phyloP scores from a whole-genome alignment of 2,329 filamentous ascomycete genomes.

The Colletotrichum zoysiae region DNA sequence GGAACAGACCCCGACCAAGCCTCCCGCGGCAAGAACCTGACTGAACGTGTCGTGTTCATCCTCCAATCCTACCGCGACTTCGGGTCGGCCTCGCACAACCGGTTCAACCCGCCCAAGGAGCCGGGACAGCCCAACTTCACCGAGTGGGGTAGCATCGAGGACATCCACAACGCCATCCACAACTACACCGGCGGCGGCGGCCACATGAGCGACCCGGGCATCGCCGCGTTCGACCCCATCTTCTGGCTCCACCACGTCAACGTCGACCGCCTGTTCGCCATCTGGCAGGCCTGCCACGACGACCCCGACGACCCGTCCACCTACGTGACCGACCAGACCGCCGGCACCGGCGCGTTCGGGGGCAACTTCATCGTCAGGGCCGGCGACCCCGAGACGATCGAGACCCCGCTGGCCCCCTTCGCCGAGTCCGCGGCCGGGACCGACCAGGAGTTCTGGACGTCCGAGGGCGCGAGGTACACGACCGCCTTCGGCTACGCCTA shows the following conservation, averaged over 20 bases:
- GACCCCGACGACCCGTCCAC: slow-evolving; percentile 26
- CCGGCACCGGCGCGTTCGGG: slow-evolving; percentile 5
- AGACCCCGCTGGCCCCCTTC: slow-evolving; percentile 47
- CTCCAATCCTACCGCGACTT: slow-evolving; percentile 39
- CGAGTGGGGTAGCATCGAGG: slow-evolving; percentile 48
- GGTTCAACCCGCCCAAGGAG: slow-evolving; percentile 16
- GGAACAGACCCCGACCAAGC: slow-evolving; percentile 2
- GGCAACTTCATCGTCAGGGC: slow-evolving; percentile 50
- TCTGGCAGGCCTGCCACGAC: slow-evolving; percentile 39
- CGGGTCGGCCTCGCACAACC: slow-evolving; percentile 26
- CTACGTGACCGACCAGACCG: slow-evolving; percentile 25
- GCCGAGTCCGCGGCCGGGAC: slow-evolving; percentile 22
- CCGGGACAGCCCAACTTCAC: slow-evolving; percentile 21
- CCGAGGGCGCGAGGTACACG: slow-evolving; percentile 45
- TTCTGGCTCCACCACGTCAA: slow-evolving; percentile 64
- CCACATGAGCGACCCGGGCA: slow-evolving; percentile 61
- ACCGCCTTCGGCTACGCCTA: slow-evolving; percentile 47
- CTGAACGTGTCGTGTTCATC: slow-evolving; percentile 36
- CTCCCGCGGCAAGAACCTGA: slow-evolving; percentile 29
- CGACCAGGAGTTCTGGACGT: slow-evolving; percentile 47
- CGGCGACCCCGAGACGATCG: slow-evolving; percentile 43
- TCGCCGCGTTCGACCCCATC: slow-evolving; percentile 73
- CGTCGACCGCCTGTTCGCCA: slow-evolving; percentile 37
- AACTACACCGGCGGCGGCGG: slow-evolving; percentile 51
- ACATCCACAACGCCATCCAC: slow-evolving; percentile 56